A percentile compares a stretch with the other conserved stretches of the same genome.
Conservation (phyloP, 768 basidiomycete genomes). For the Termitomyces sp. region DNA sequence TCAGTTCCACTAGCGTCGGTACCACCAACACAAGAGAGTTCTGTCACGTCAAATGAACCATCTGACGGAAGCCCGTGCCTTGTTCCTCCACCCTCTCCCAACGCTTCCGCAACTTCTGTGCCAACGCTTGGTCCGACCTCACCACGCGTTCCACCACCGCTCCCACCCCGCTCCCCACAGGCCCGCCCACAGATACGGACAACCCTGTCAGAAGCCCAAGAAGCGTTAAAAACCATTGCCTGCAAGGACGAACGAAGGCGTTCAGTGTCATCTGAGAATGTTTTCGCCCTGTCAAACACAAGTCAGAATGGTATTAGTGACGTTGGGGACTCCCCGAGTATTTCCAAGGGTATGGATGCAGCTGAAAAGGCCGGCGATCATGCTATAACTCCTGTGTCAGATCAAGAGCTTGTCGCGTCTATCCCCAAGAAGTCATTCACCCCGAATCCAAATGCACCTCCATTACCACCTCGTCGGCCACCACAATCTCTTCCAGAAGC, state of each 20-base stretch:
- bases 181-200: constrained; percentile 17
- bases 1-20: constrained; percentile 3
- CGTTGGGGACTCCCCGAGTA: not conserved
- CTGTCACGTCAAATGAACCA: not conserved
- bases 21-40: constrained; percentile 9
- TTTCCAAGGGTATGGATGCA: not conserved
- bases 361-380: not conserved
- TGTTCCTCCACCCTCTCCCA: not conserved
- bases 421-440: not conserved
- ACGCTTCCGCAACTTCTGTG: not conserved
- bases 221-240: constrained; percentile 54
- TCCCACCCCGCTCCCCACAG: constrained; percentile 40
- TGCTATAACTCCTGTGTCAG: not conserved
- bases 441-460: constrained; percentile 13
- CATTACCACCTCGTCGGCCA: constrained; percentile 18
- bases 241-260: constrained; percentile 35
- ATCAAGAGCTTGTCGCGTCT: not conserved
- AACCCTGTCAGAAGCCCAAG: constrained; percentile 35
- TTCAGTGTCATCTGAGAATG: not conserved
- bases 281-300: not conserved
- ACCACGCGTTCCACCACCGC: constrained; percentile 39
- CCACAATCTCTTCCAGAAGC: constrained; percentile 2
- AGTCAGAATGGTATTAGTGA: constrained; percentile 1
- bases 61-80: constrained; percentile 1
- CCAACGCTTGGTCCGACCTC: constrained; percentile 16